phyloP scores from a whole-genome alignment of 208 protist genomes.

The Crithidia sp. region DNA sequence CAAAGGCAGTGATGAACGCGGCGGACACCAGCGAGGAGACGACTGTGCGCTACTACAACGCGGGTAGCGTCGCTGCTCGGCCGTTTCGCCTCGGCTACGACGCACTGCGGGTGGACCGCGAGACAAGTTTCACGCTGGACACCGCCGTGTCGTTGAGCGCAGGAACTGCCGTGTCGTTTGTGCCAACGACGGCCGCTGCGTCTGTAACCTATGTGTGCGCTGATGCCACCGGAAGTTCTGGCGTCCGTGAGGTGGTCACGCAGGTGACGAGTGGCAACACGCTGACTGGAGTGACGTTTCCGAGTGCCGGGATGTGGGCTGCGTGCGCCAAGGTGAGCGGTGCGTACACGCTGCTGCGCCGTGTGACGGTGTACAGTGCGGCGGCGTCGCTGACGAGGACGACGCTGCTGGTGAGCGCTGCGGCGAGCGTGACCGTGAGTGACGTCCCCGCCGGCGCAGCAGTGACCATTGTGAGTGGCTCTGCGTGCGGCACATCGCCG shows the following conservation, averaged over 20 bases:
- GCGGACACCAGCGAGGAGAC: background rate
- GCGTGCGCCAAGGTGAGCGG: constrained; percentile 47
- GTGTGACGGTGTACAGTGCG: constrained; percentile 51
- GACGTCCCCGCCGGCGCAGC: no score
- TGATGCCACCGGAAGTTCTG: no score
- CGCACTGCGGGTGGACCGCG: background rate
- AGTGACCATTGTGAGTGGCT: no score
- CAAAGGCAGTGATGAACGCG: background rate
- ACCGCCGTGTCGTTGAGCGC: no score
- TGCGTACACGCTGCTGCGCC: constrained; percentile 33
- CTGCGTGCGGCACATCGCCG: no score
- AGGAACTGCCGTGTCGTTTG: no score
- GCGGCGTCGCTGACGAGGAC: constrained; percentile 5
- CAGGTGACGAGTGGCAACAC: background rate
- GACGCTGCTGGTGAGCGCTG: background rate
- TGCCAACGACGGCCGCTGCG: no score
- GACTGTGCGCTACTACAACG: background rate
- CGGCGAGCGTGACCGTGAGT: background rate
- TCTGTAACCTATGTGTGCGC: no score
- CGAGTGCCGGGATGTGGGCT: constrained; percentile 43
- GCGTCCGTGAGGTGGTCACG: constrained; percentile 4
- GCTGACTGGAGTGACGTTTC: constrained; percentile 40
- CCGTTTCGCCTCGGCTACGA: background rate
- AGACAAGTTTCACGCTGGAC: background rate
- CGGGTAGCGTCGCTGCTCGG: background rate